Evolutionary conservation across 495 filamentous ascomycete species (phyloP), one percentile per base, ranked within the genome.

Genomic region (Xylaria telfairii): DNA sequence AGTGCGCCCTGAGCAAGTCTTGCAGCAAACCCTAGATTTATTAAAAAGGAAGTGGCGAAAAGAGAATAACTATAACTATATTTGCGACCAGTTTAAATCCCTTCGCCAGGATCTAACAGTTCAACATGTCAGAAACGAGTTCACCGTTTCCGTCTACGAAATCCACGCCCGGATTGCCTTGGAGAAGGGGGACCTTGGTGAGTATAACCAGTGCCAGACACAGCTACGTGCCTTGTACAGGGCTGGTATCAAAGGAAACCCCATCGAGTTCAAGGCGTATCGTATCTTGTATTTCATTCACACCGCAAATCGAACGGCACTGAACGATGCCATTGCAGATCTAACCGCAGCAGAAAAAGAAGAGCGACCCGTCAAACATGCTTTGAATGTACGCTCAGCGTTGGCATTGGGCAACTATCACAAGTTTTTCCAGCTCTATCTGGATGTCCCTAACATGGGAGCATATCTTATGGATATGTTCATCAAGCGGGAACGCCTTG

Each of bases 131-230:
- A 93, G 92, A 81, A 97, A 92, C 76, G 92, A 96, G 59, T 98
- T 98, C 79, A 97, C 95, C 6, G 94, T 98, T 65, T 90, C 86
- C 70, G 96, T 97, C 59, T 99, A 99, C 81, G 96, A 99, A 85
- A 94, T 95, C 70, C 96, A 99, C 83, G 96, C 95, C 64, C 91
- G 96, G 51, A 98, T 99, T 83, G 96, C 96, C 71, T 85, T 99
- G 79, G 96, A 99, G 86, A 98, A 96, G 88, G 94, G 92, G 80
- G 96, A 99, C 87, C 88, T 98, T 84, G 95, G 96, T 99, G 96
- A 99, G 96, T 99, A 98, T 94, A 99, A 99, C 86, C 96, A 99
- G 88, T 99, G 96, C 81, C 96, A 98, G 85, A 97, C 96, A 71
- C 96, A 98, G 84, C 88, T 99, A 77, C 92, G 92, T 77, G 92